Evolutionary conservation across 2,329 filamentous ascomycete species (phyloP).

Genomic region (Ophiostoma sp.): DNA sequence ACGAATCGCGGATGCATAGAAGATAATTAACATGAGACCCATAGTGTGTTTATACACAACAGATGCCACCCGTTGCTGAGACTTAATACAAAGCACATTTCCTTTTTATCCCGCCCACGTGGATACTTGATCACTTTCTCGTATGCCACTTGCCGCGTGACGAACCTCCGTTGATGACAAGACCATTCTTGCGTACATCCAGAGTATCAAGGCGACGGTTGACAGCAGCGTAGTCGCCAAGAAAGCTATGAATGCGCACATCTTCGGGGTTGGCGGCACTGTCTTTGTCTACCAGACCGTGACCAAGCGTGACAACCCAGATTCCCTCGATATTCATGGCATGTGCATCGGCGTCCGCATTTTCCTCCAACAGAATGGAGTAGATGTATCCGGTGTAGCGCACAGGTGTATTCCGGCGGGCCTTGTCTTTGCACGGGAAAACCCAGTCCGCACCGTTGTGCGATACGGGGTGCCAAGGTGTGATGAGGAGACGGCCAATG

Average conservation of each 20-base stretch:
- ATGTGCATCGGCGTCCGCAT: constrained; percentile 43
- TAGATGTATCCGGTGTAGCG: constrained; percentile 50
- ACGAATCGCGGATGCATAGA: no score
- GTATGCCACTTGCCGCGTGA: constrained; percentile 20
- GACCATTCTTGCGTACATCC: constrained; percentile 36
- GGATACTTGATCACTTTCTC: constrained; percentile 13
- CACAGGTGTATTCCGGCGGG: constrained; percentile 29
- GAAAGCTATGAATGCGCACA: constrained; percentile 25
- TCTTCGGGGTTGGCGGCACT: constrained; percentile 12
- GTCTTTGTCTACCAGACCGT: constrained; percentile 42
- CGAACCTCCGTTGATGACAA: constrained; percentile 41
- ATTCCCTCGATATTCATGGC: constrained; percentile 44
- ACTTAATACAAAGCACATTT: neutral
- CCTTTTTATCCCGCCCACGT: neutral
- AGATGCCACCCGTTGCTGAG: neutral
- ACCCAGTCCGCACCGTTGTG: constrained; percentile 27
- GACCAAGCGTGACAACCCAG: constrained; percentile 56
- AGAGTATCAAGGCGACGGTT: constrained; percentile 38
- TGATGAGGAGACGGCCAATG: constrained; percentile 47
- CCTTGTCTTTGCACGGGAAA: constrained; percentile 32
- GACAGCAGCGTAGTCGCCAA: constrained; percentile 32
- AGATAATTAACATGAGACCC: neutral
- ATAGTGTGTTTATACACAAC: neutral
- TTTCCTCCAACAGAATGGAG: constrained; percentile 51
- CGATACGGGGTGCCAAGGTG: constrained; percentile 55